Percentiles rank a stretch among this genome's conserved stretches.
phyloP scores from a whole-genome alignment of 2,329 filamentous ascomycete genomes.

The Arthrobotrys entomopaga region DNA sequence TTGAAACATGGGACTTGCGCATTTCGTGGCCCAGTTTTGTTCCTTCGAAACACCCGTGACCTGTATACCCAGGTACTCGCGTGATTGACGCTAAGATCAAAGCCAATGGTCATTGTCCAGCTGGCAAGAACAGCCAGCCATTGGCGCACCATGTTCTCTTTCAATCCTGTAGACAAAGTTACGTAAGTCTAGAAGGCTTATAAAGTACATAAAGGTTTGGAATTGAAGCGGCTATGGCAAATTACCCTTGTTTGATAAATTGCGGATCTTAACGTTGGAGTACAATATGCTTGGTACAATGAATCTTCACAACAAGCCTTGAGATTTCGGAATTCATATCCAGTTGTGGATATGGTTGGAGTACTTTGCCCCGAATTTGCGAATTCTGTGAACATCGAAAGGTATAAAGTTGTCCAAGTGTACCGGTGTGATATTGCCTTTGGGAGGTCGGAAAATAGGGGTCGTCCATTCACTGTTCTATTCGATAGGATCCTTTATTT shows the following conservation, averaged over 20 bases:
- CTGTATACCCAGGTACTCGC: too few species aligned
- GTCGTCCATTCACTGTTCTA: not conserved
- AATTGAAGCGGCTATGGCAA: not conserved
- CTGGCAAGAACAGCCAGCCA: too few species aligned
- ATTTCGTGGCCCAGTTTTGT: too few species aligned
- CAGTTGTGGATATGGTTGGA: not conserved
- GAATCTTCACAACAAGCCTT: too few species aligned
- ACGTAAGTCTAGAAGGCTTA: conserved; percentile 36
- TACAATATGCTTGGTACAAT: too few species aligned
- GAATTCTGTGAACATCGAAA: not conserved
- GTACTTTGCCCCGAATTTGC: not conserved
- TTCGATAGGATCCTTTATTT: conserved; percentile 2
- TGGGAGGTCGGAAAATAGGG: not conserved
- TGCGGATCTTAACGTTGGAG: too few species aligned
- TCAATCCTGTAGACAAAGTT: not conserved
- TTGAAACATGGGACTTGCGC: too few species aligned
- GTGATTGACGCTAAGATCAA: too few species aligned
- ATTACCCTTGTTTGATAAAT: not conserved
- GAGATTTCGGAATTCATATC: not conserved
- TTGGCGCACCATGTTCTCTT: too few species aligned
- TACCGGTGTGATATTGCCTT: not conserved
- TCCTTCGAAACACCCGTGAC: too few species aligned
- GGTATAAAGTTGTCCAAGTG: too few species aligned
- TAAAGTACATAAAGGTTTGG: not conserved
- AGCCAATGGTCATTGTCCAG: not conserved